Conservation (phyloP, 306 rosid species). For the Alnus rubra region DNA sequence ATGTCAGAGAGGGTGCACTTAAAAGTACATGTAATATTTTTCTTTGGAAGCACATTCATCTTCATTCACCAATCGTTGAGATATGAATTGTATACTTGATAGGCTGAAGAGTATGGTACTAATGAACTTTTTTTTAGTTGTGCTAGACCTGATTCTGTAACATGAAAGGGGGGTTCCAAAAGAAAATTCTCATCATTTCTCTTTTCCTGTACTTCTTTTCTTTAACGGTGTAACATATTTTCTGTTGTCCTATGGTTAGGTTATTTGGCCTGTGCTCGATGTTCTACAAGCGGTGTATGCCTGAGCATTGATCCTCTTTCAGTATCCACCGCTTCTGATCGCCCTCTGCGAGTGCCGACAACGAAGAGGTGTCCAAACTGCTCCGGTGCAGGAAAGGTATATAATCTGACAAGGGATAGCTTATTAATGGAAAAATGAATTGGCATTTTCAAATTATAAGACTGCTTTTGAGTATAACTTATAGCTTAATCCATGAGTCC, state of each 20-base stretch:
- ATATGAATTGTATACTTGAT: neutral
- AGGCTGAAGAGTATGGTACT: neutral
- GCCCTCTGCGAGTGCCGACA: slow-evolving; percentile 60
- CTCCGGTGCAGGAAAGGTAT: slow-evolving; percentile 97
- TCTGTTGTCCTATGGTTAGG: slow-evolving; percentile 47
- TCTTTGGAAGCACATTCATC: neutral
- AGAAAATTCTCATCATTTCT: neutral
- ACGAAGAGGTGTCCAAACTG: slow-evolving; percentile 61
- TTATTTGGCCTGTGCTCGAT: slow-evolving; percentile 91
- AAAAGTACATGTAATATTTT: too few relatives aligned
- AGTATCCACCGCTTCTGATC: slow-evolving; percentile 42
- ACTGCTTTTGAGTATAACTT: neutral
- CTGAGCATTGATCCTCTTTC: slow-evolving; percentile 64
- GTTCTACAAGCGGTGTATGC: slow-evolving; percentile 85
- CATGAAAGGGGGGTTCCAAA: neutral
- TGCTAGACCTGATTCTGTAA: neutral
- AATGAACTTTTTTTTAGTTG: neutral
- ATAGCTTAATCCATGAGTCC: neutral
- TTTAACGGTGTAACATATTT: neutral
- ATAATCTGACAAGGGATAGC: neutral
- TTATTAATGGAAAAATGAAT: neutral
- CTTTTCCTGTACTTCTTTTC: neutral
- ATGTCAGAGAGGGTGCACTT: too few relatives aligned
- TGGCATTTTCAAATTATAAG: neutral
- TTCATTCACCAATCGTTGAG: neutral